phyloP scores from a whole-genome alignment of 305 asterid species.

The Stenogyne calaminthoides region DNA sequence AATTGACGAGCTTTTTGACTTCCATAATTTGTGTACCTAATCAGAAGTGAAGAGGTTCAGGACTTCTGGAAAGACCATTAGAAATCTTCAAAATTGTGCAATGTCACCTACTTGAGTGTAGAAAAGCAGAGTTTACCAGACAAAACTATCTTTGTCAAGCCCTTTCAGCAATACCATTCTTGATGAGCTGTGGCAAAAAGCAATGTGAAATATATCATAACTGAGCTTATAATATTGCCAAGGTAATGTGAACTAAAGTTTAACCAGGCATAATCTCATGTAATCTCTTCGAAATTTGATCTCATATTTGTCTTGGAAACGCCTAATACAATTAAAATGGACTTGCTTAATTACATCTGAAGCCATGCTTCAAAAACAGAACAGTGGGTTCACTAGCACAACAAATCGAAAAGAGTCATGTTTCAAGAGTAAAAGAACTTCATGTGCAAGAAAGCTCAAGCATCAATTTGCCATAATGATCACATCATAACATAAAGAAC shows the following conservation, averaged over 20 bases:
- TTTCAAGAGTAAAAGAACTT: background rate
- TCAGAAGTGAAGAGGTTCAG: constrained; percentile 29
- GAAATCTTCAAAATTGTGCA: constrained; percentile 3
- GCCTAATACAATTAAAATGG: background rate
- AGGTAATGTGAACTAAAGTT: constrained; percentile 13
- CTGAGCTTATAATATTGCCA: constrained; percentile 3
- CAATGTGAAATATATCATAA: constrained; percentile 12
- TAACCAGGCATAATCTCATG: constrained; percentile 12
- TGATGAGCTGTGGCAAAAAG: constrained; percentile 63
- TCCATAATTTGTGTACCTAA: constrained; percentile 86
- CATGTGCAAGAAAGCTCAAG: background rate
- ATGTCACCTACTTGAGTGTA: constrained; percentile 24
- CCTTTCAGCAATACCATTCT: constrained; percentile 93
- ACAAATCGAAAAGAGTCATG: constrained; percentile 7
- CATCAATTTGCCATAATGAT: background rate
- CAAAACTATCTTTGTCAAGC: constrained; percentile 74
- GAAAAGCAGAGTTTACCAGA: constrained; percentile 63
- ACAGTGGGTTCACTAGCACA: background rate
- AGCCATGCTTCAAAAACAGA: constrained; percentile 18
- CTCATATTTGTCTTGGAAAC: background rate
- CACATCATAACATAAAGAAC: background rate
- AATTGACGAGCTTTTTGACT: constrained; percentile 63
- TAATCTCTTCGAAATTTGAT: constrained; percentile 5
- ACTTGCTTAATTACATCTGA: constrained; percentile 16
- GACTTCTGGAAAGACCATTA: constrained; percentile 20